Evolutionary conservation across 2,329 filamentous ascomycete genomes (phyloP).

Genomic region (Paramyrothecium sp.): DNA sequence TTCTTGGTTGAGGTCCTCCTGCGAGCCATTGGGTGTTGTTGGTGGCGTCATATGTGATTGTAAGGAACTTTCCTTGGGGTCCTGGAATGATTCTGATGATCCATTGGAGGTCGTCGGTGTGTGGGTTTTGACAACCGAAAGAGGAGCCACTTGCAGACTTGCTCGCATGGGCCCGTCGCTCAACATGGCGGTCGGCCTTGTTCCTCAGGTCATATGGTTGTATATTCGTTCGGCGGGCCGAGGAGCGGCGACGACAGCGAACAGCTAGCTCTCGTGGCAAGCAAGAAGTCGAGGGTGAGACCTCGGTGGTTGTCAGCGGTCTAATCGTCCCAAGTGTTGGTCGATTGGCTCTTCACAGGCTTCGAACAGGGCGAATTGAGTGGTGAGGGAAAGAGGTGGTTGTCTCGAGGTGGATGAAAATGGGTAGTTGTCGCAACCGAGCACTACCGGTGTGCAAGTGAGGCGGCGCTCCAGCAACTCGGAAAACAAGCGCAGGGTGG

Average conservation of each 20-base stretch:
- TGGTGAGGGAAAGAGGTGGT: background rate
- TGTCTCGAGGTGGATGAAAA: no score
- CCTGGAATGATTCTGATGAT: constrained; percentile 24
- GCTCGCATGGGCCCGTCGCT: constrained; percentile 47
- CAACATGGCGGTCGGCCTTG: constrained; percentile 32
- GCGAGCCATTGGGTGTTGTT: constrained; percentile 68
- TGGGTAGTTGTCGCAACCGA: no score
- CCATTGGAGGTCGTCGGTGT: constrained; percentile 24
- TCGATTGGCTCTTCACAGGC: background rate
- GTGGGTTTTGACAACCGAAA: constrained; percentile 48
- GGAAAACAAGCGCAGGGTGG: background rate
- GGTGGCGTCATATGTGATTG: constrained; percentile 73
- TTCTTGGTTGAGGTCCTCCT: constrained; percentile 52
- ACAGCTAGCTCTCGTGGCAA: background rate
- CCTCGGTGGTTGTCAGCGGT: background rate
- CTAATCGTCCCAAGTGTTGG: background rate
- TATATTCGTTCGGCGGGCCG: constrained; percentile 3
- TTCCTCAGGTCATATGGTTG: constrained; percentile 27
- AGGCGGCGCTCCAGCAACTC: background rate
- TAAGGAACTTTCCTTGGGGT: constrained; percentile 40
- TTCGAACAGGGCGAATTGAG: background rate
- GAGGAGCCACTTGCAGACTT: constrained; percentile 61
- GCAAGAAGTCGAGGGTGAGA: background rate
- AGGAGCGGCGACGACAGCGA: background rate
- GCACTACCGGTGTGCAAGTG: no score